Conservation (phyloP, 192 early-diverging fungal species). For the Coemansia sp. region DNA sequence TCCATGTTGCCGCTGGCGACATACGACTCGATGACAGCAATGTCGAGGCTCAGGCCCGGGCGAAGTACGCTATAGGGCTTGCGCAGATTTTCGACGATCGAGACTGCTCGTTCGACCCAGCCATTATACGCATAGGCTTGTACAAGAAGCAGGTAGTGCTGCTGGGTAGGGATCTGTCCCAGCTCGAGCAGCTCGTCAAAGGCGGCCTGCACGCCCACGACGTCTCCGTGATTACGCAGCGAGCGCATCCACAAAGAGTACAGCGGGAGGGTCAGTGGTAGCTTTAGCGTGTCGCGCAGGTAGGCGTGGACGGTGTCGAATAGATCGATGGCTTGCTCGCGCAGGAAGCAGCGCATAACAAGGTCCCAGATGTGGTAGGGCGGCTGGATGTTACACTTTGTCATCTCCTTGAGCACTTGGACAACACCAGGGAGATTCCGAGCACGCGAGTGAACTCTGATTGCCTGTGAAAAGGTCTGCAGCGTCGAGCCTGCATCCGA, state of each 20-base stretch:
- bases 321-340: conserved; percentile 49
- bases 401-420: conserved; percentile 32
- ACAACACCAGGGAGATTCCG: conserved; percentile 40
- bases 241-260: conserved; percentile 51
- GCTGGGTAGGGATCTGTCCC: conserved; percentile 49
- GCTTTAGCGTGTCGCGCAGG: conserved; percentile 30
- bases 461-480: conserved; percentile 18
- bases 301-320: conserved; percentile 45
- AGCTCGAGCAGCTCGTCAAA: conserved; percentile 48
- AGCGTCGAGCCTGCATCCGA: neutral
- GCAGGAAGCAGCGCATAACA: conserved; percentile 35
- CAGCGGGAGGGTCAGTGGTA: conserved; percentile 46
- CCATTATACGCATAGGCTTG: conserved; percentile 46
- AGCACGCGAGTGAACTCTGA: conserved; percentile 30
- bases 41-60: conserved; percentile 30
- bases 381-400: conserved; percentile 15
- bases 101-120: conserved; percentile 42
- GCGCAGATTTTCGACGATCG: conserved; percentile 42
- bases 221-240: conserved; percentile 49
- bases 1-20: conserved; percentile 44
- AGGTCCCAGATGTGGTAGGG: conserved; percentile 34
- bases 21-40: conserved; percentile 45
- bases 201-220: conserved; percentile 38
- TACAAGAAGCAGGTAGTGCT: conserved; percentile 48
- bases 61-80: conserved; percentile 34